These are phyloP conservation scores for Rhodamnia argentea DNA, from an alignment of 345 rosid genomes.

Conservation along the genomic window DNA sequence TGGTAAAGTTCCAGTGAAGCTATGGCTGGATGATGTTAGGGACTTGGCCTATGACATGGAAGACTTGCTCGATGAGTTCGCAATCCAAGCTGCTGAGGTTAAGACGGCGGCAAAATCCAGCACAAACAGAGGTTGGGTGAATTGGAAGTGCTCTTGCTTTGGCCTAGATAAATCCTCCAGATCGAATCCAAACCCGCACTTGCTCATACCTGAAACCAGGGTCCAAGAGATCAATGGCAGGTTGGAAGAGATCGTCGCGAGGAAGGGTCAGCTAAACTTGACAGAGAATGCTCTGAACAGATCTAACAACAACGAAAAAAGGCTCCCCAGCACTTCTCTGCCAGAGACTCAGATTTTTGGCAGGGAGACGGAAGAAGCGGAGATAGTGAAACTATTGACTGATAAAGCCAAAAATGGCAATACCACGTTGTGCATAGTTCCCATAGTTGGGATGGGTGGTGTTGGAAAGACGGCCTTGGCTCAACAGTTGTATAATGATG, in stretches of 20 bases:
- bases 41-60: neutral
- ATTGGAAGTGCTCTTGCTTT: neutral
- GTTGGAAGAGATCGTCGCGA: neutral
- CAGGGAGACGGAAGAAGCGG: neutral
- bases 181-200: rapidly evolving
- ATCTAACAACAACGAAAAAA: rapidly evolving
- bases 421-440: neutral
- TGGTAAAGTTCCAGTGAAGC: rapidly evolving
- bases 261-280: rapidly evolving
- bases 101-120: neutral
- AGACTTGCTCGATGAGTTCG: neutral
- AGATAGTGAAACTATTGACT: neutral
- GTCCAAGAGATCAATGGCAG: neutral
- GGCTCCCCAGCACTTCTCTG: neutral
- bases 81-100: neutral
- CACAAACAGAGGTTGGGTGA: neutral
- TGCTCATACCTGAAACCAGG: rapidly evolving
- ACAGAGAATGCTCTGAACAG: neutral
- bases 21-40: neutral
- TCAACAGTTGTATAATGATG: neutral
- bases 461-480: neutral
- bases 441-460: neutral
- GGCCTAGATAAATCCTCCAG: neutral
- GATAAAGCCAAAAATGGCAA: neutral
- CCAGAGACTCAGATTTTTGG: neutral